Conservation (phyloP, 2,329 filamentous ascomycete species). For the Colletotrichum tabaci region DNA sequence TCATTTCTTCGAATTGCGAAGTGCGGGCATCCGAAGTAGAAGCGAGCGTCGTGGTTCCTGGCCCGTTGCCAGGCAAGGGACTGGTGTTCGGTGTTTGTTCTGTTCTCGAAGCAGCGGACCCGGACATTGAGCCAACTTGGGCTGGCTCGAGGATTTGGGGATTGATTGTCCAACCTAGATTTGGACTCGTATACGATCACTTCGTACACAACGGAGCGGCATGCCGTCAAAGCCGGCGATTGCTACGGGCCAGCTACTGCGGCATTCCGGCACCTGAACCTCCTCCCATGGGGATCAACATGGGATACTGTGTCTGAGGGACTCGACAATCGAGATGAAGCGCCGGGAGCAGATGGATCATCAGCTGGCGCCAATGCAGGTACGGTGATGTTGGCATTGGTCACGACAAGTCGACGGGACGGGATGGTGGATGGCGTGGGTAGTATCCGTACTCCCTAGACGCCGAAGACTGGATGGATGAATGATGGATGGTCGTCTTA, state of each 20-base stretch:
- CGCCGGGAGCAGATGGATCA: background rate
- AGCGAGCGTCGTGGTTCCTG: too few relatives aligned
- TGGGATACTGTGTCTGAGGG: background rate
- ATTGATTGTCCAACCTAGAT: conserved; percentile 9
- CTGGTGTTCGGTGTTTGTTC: background rate
- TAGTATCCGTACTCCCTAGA: too few relatives aligned
- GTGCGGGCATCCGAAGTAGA: background rate
- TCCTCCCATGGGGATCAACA: background rate
- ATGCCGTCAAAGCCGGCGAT: background rate
- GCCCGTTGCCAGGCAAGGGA: too few relatives aligned
- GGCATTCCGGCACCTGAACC: background rate
- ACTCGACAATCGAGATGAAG: background rate
- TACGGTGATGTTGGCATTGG: background rate
- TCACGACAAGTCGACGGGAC: background rate
- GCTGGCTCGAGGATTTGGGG: conserved; percentile 5
- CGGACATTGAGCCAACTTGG: background rate
- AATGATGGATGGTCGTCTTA: background rate
- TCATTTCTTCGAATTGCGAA: background rate
- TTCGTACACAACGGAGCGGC: background rate
- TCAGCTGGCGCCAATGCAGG: conserved; percentile 2
- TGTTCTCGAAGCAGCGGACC: conserved; percentile 36
- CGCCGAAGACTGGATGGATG: too few relatives aligned
- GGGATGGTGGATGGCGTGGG: background rate
- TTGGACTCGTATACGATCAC: background rate
- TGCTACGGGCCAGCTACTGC: conserved; percentile 15